Percentiles rank a stretch among this genome's conserved stretches.
These are phyloP conservation scores for Aspergillus nomiae DNA, from an alignment of 2,329 filamentous ascomycete genomes.

Conservation along the genomic window DNA sequence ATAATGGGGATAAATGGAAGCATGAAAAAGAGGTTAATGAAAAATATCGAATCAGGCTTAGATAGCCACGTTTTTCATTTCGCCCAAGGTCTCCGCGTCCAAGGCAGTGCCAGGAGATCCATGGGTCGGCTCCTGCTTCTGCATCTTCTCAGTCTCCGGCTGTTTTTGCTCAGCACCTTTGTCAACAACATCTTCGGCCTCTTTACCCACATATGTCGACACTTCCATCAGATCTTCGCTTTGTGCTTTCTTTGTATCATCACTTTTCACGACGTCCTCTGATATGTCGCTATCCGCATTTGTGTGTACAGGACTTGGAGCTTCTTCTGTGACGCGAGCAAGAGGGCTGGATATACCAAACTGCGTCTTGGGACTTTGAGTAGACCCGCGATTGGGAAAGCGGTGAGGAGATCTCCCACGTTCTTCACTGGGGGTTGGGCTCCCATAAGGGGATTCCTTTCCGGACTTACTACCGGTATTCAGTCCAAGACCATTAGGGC, in stretches of 20 bases:
- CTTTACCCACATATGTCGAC: conserved; percentile 39
- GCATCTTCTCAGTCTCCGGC: conserved; percentile 32
- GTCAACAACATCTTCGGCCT: conserved; percentile 30
- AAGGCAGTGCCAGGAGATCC: conserved; percentile 29
- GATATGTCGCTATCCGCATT: conserved; percentile 36
- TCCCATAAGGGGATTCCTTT: conserved; percentile 57
- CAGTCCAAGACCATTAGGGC: conserved; percentile 52
- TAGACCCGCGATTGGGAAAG: conserved; percentile 45
- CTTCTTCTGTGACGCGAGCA: conserved; percentile 50
- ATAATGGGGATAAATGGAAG: conserved; percentile 10
- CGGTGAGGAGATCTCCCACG: conserved; percentile 52
- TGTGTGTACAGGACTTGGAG: conserved; percentile 37
- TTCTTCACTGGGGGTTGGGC: conserved; percentile 48
- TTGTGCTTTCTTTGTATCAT: conserved; percentile 30
- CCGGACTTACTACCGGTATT: conserved; percentile 52
- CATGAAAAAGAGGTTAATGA: conserved; percentile 8
- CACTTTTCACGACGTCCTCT: conserved; percentile 32
- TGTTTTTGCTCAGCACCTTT: conserved; percentile 25
- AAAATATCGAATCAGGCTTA: conserved; percentile 28
- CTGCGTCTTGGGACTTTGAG: conserved; percentile 47
- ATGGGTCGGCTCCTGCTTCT: conserved; percentile 31
- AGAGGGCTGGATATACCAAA: conserved; percentile 49
- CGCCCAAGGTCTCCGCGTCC: conserved; percentile 44
- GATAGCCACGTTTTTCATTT: conserved; percentile 53
- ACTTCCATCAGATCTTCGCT: conserved; percentile 45